Evolutionary conservation across 257 asterid species (phyloP).

Genomic region (Nemophila menziesii): DNA sequence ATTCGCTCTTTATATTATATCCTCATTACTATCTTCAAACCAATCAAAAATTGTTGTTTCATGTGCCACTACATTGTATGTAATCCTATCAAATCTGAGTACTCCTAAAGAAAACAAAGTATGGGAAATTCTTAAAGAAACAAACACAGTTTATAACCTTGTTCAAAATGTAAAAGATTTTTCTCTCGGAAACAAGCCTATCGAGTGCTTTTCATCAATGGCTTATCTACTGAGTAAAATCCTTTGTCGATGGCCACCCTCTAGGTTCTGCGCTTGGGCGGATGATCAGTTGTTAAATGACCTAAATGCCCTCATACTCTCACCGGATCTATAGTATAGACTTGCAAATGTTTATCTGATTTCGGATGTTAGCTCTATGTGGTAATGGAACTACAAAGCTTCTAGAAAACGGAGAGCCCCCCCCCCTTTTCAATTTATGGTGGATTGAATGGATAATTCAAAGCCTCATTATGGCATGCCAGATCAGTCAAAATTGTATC

Average conservation of each 20-base stretch:
- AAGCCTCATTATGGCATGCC: constrained; percentile 36
- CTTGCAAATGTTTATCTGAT: constrained; percentile 19
- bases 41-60: constrained; percentile 50
- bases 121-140: constrained; percentile 48
- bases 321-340: constrained; percentile 21
- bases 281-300: constrained; percentile 40
- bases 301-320: constrained; percentile 31
- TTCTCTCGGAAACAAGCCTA: constrained; percentile 24
- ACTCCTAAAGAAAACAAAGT: constrained; percentile 47
- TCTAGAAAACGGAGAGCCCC: constrained; percentile 55
- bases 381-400: constrained; percentile 60
- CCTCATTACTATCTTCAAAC: constrained; percentile 38
- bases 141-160: constrained; percentile 34
- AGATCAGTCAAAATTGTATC: constrained; percentile 34
- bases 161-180: constrained; percentile 45
- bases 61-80: constrained; percentile 58
- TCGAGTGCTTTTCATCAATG: constrained; percentile 57
- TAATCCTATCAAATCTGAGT: constrained; percentile 52
- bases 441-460: constrained; percentile 47
- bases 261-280: constrained; percentile 58
- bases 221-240: constrained; percentile 65
- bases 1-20: constrained; percentile 45
- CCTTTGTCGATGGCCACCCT: constrained; percentile 73
- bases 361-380: constrained; percentile 68
- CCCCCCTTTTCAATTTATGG: constrained; percentile 47